phyloP scores from a whole-genome alignment of 2,329 filamentous ascomycete genomes.

The Ascomycota sp. region DNA sequence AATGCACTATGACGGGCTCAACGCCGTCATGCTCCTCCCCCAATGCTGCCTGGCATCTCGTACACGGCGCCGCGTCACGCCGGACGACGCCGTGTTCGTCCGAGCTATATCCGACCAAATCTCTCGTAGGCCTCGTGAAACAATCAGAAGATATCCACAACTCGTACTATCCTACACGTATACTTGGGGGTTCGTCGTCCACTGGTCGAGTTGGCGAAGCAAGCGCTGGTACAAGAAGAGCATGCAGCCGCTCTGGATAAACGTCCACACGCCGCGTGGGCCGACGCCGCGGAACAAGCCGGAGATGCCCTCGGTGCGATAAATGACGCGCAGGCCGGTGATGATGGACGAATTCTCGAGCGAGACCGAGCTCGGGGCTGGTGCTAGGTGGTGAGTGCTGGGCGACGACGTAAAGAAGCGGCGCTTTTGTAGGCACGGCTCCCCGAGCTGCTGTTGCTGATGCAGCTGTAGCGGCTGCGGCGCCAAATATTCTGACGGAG shows the following conservation, averaged over 20 bases:
- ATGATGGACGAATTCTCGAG: slow-evolving; percentile 81
- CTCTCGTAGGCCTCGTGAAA: background rate
- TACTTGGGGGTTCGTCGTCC: too few relatives aligned
- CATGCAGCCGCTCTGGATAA: slow-evolving; percentile 93
- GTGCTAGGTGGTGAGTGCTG: slow-evolving; percentile 58
- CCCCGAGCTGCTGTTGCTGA: slow-evolving; percentile 5
- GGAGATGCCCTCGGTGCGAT: slow-evolving; percentile 66
- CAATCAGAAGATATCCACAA: too few relatives aligned
- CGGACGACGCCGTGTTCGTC: too few relatives aligned
- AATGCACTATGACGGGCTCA: too few relatives aligned
- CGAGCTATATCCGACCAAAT: too few relatives aligned
- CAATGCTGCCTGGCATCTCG: too few relatives aligned
- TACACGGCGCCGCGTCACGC: too few relatives aligned
- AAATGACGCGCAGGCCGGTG: slow-evolving; percentile 69
- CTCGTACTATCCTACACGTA: too few relatives aligned
- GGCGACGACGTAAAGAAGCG: slow-evolving; percentile 80
- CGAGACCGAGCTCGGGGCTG: slow-evolving; percentile 59
- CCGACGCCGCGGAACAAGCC: slow-evolving; percentile 94
- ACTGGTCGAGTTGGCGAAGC: slow-evolving; percentile 50
- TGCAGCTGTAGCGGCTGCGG: slow-evolving; percentile 6
- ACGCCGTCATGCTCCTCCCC: too few relatives aligned
- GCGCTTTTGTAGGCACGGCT: slow-evolving; percentile 35
- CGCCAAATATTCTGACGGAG: slow-evolving; percentile 12
- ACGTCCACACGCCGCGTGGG: slow-evolving; percentile 86
- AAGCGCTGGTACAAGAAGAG: slow-evolving; percentile 84